Evolutionary conservation across 2,329 filamentous ascomycete species (phyloP).

Genomic region (Hypoxylon sp.): DNA sequence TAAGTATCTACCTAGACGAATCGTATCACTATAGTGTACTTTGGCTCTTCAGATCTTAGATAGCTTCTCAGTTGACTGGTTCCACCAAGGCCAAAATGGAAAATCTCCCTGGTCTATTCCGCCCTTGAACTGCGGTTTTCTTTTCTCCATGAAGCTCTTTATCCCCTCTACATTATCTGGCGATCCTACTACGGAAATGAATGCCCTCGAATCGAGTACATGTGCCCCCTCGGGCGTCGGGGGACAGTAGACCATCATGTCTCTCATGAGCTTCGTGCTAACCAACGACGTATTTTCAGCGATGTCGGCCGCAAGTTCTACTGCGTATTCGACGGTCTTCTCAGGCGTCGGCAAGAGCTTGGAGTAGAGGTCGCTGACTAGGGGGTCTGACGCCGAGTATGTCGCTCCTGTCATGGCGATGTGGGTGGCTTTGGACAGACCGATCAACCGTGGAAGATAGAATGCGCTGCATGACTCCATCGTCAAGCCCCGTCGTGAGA

Average conservation of each 20-base stretch:
- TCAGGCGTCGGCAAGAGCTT: not conserved
- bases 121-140: not conserved
- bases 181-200: not conserved
- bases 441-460: slow-evolving; percentile 1
- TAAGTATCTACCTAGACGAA: too few species aligned
- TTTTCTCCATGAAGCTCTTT: slow-evolving; percentile 1
- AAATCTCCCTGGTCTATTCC: not conserved
- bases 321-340: not conserved
- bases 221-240: not conserved
- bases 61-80: not conserved
- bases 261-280: slow-evolving; percentile 3
- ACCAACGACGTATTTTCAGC: not conserved
- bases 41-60: not conserved
- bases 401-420: not conserved
- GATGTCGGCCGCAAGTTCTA: not conserved
- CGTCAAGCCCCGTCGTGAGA: not conserved
- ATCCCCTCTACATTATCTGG: slow-evolving; percentile 1
- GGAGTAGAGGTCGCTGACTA: slow-evolving; percentile 1
- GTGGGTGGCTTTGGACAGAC: not conserved
- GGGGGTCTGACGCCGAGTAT: not conserved
- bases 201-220: not conserved
- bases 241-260: not conserved
- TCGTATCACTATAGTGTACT: not conserved
- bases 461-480: slow-evolving; percentile 1
- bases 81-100: slow-evolving; percentile 6